Evolutionary conservation across 495 filamentous ascomycete species (phyloP).

Genomic region (Aspergillus avenaceus): DNA sequence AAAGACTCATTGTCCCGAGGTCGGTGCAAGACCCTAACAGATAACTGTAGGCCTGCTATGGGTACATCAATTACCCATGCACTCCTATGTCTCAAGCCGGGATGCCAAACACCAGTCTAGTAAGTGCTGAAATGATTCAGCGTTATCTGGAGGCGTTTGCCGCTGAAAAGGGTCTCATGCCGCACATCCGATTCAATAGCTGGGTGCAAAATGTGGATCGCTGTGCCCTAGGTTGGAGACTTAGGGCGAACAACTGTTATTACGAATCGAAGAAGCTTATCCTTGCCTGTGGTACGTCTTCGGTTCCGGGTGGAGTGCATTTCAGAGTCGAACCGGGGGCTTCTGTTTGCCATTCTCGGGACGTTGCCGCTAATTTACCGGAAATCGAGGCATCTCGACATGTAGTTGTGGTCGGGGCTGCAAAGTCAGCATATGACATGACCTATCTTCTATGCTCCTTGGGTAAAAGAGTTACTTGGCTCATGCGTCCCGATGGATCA

Average conservation of each 20-base stretch:
- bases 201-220: neutral
- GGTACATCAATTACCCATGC: constrained; percentile 16
- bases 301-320: neutral
- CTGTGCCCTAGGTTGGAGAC: neutral
- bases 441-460: constrained; percentile 15
- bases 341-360: no score
- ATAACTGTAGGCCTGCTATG: no score
- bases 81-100: constrained; percentile 12
- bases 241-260: neutral
- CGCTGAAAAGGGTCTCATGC: neutral
- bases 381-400: neutral
- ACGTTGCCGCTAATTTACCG: no score
- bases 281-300: neutral
- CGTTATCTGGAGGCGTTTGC: neutral
- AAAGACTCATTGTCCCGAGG: no score
- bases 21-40: no score
- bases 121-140: neutral
- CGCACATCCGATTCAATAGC: neutral
- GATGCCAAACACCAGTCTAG: neutral
- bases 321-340: neutral
- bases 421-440: constrained; percentile 27
- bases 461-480: constrained; percentile 56
- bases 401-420: constrained; percentile 17
- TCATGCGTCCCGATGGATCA: constrained; percentile 63
- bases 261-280: neutral